Percentiles rank a stretch among this genome's conserved stretches.
Conservation (phyloP, 495 filamentous ascomycete species). For the Aspergillus nanangensis region DNA sequence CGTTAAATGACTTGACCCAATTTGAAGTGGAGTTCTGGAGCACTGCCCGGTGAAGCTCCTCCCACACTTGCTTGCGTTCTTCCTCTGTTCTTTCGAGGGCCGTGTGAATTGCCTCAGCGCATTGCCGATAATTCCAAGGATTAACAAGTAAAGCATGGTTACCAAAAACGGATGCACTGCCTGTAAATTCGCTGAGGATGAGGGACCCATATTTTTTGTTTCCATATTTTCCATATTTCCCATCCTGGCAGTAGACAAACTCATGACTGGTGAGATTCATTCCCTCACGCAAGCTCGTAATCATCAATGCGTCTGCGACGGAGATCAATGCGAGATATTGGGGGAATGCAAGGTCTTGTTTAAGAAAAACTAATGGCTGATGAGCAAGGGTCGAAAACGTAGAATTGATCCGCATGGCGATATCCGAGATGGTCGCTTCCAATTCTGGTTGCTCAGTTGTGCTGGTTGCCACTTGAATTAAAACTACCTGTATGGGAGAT, state of each 20-base stretch:
- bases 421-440: slow-evolving; percentile 81
- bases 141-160: slow-evolving; percentile 73
- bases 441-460: slow-evolving; percentile 82
- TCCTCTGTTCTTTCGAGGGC: slow-evolving; percentile 71
- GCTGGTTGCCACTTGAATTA: slow-evolving; percentile 90
- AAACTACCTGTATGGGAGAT: slow-evolving; percentile 69
- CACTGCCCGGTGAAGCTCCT: slow-evolving; percentile 66
- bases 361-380: slow-evolving; percentile 87
- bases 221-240: slow-evolving; percentile 57
- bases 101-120: slow-evolving; percentile 73
- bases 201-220: slow-evolving; percentile 79
- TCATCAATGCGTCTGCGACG: slow-evolving; percentile 85
- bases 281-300: slow-evolving; percentile 87
- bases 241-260: slow-evolving; percentile 89
- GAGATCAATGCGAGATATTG: slow-evolving; percentile 87
- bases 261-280: slow-evolving; percentile 95
- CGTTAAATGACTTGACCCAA: slow-evolving; percentile 73
- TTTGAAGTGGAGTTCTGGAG: slow-evolving; percentile 74
- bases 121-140: slow-evolving; percentile 87
- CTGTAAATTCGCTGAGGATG: slow-evolving; percentile 91
- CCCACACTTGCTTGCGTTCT: slow-evolving; percentile 72
- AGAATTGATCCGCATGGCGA: slow-evolving; percentile 88
- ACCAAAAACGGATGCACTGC: slow-evolving; percentile 79
- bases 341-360: slow-evolving; percentile 85
- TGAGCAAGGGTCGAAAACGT: slow-evolving; percentile 82